Evolutionary conservation across 345 rosid genomes (phyloP), one percentile per base, ranked within the genome.

Genomic region (Eucalyptus erythrocorys): DNA sequence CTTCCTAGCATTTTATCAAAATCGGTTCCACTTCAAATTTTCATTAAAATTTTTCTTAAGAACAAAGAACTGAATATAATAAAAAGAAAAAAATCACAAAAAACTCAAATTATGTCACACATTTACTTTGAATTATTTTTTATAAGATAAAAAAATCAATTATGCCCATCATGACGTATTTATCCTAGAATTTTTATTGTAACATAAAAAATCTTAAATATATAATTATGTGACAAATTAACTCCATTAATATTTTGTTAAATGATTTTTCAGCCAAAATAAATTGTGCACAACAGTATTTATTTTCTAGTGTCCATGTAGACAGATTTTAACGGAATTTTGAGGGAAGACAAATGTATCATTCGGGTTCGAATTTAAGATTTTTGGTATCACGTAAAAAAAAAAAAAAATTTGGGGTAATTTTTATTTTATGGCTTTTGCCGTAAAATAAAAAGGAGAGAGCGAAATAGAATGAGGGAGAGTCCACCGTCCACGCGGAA

Each of bases 321-420:
- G 12, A 2, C 22, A 22, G 27, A 55, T 55, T 55, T 55, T 55
- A 55, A 22, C 1, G 1, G 3, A 55, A 24, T 24, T 2, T 0
- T 9, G 61, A 55, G 26, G 61, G 61, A 55, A 24, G 61, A 24
- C 6, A 24, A 21, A 22, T 21, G 61, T 19, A 1, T 19, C 53
- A 50, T 50, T 1, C 53, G 17, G 17, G 22, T 17, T 51, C 55
- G 24, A 51, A 51, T 55, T 55, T 55, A 8, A 4, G 0, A 55
- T 55, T 55, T 55, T 55, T 55, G 13, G 1, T 55, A 10, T 22
- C 11, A 55, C 2, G 1, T 55, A 24, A 8, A 55, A 21, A 45
- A 45, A 24, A 8, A 55, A 21, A 49, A 1, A 19, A 51, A 10
- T 51, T 7, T 51, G 19, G 57, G 2, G 57, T 19, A 51, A 51